Base-by-base conservation (phyloP, 805 yeast species). In the Kazachstania taianensis region DNA sequence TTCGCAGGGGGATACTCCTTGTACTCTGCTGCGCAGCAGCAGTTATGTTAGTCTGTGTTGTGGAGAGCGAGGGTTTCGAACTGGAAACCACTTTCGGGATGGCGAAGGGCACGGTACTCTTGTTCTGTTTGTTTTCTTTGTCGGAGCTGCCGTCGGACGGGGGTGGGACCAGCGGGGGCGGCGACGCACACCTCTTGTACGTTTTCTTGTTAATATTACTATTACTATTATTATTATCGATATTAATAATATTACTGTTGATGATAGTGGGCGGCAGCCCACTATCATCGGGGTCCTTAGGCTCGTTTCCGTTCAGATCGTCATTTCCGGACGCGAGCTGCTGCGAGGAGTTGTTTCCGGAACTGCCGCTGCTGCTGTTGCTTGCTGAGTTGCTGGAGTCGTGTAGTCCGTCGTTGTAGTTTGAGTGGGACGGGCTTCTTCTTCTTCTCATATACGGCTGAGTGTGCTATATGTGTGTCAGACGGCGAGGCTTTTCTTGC, bases 231-330 rank as follows among this genome's bases (percentile, higher is more conserved):
- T 20, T 26, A 19, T 28, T 17, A 28, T 32, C 18, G 19, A 28
- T 28, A 12, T 26, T 20, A 17, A 9, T 33, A 16, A 18, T 32
- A 20, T 28, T 24, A 4, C 7, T 50, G 28, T 42, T 48, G 31
- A 41, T 40, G 43, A 43, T 62, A 62, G 64, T 61, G 61, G 66
- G 52, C 45, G 40, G 50, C 32, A 40, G 22, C 64, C 59, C 62
- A 66, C 69, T 66, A 65, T 66, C 70, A 63, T 65, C 69, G 10
- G 70, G 70, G 43, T 66, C 70, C 17, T 45, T 53, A 33, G 67
- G 65, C 46, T 65, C 69, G 40, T 57, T 57, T 36, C 55, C 48
- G 43, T 49, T 52, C 36, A 47, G 45, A 38, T 53, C 57, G 28
- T 56, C 55, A 22, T 26, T 32, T 15, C 15, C 18, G 13, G 20